Base-by-base conservation (phyloP, 2,329 filamentous ascomycete species). In the Stemphylium lycopersici region DNA sequence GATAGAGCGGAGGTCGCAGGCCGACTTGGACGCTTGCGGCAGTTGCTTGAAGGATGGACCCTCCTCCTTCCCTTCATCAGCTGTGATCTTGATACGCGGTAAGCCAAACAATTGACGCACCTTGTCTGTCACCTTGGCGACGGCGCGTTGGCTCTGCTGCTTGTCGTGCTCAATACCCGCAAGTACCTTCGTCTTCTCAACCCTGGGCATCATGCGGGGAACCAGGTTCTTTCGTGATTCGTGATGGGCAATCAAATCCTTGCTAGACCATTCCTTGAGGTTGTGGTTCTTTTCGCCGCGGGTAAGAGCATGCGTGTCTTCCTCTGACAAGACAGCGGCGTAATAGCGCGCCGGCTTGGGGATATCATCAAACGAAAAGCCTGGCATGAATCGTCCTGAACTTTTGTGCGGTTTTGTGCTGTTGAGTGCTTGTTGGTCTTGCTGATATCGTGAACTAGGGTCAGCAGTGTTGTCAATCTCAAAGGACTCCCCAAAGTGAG, bases 311-410 rank as follows among this genome's bases (percentile, higher is more conserved):
- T 39, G 15, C 29, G 48, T 56, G 18, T 69, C 69, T 4, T 55
- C 55, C 3, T 44, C 16, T 0, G 62, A 57, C 1, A 71, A 59
- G 1, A 62, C 53, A 18, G 55, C 44, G 12, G 40, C 40, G 41
- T 72, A 71, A 54, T 70, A 71, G 26, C 66, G 20, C 6, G 54
- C 47, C n/a, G 40, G 32, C 50, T 6, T 33, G 24, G 51, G 50
- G n/a, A 22, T 24, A 6, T 43, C 24, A 12, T 41, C 11, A 34
- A 36, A 32, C 6, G 40, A 39, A 26, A 22, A 48, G 31, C 18
- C 26, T n/a, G 52, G 11, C 51, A 53, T 56, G 20, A 32, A 33
- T 13, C 46, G 37, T 5, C 2, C 5, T 18, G 12, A 13, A 29
- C 11, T 12, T 15, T 18, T 13, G n/a, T 10, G n/a, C 6, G 18